Conservation (phyloP, 768 basidiomycete species). For the Trametes sanguinea region DNA sequence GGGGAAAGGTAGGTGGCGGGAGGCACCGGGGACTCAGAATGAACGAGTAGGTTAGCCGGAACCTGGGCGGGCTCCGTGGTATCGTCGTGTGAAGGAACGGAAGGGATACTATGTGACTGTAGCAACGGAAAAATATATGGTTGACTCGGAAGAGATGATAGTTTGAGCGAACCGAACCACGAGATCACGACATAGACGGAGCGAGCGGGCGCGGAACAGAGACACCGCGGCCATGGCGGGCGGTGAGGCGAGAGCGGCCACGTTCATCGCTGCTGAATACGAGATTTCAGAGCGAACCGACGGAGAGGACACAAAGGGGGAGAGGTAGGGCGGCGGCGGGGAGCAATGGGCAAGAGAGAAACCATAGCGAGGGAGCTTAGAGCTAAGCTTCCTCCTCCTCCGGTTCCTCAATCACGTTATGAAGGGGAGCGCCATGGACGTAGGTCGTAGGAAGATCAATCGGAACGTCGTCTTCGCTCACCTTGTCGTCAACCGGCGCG, state of each 20-base stretch:
- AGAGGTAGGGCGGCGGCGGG: neutral
- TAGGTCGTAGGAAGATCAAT: conserved; percentile 48
- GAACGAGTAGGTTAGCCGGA: conserved; percentile 18
- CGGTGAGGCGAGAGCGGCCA: conserved; percentile 1
- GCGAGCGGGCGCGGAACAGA: neutral
- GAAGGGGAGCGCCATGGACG: conserved; percentile 81
- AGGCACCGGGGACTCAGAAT: conserved; percentile 11
- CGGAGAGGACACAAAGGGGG: conserved; percentile 8
- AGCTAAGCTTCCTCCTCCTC: conserved; percentile 28
- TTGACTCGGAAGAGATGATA: neutral
- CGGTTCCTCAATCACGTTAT: conserved; percentile 84
- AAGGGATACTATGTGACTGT: conserved; percentile 17
- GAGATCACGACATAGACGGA: conserved; percentile 1
- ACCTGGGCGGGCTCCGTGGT: conserved; percentile 18
- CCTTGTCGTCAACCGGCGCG: conserved; percentile 22
- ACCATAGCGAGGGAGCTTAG: conserved; percentile 15
- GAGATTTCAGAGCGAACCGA: conserved; percentile 24
- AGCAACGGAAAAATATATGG: conserved; percentile 5
- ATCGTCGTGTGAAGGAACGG: conserved; percentile 21
- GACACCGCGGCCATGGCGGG: neutral
- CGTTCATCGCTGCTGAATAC: conserved; percentile 23
- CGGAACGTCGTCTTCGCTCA: conserved; percentile 23
- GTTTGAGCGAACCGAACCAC: conserved; percentile 4
- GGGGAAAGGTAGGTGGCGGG: neutral
- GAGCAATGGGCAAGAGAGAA: conserved; percentile 9